Percentiles rank a stretch among this genome's conserved stretches.
Conservation (phyloP, 257 asterid genomes). For the Linderniella brevidens region DNA sequence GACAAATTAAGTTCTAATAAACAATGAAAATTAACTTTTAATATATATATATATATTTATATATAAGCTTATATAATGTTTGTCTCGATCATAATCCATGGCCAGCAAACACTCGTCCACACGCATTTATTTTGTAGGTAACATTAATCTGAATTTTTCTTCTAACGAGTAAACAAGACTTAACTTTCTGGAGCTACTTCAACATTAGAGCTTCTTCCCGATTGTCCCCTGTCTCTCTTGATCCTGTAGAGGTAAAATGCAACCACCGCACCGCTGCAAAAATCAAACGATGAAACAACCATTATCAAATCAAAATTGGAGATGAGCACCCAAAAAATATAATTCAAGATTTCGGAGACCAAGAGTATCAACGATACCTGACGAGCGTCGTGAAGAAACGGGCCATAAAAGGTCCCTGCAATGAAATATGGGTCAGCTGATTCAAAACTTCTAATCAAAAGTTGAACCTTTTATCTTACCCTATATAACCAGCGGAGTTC, state of each 20-base stretch:
- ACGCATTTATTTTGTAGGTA: no score
- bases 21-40: no score
- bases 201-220: constrained; percentile 17
- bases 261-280: constrained; percentile 63
- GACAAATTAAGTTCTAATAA: no score
- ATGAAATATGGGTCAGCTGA: constrained; percentile 12
- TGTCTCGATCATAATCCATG: no score
- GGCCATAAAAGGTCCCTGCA: constrained; percentile 57
- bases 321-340: neutral
- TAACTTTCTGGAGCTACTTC: neutral
- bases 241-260: constrained; percentile 73
- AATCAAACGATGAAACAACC: neutral
- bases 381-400: constrained; percentile 31
- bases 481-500: constrained; percentile 34
- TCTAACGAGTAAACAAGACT: neutral
- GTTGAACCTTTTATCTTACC: constrained; percentile 27
- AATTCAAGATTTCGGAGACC: constrained; percentile 11
- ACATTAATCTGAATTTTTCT: no score
- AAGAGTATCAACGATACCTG: constrained; percentile 24
- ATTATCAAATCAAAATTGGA: neutral
- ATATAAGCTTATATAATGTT: no score
- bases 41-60: no score
- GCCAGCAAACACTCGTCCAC: no score
- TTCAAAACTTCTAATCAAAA: constrained; percentile 5
- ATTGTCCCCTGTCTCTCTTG: constrained; percentile 35